Evolutionary conservation across 345 rosid species (phyloP).

Genomic region (Microthlaspi erraticum): DNA sequence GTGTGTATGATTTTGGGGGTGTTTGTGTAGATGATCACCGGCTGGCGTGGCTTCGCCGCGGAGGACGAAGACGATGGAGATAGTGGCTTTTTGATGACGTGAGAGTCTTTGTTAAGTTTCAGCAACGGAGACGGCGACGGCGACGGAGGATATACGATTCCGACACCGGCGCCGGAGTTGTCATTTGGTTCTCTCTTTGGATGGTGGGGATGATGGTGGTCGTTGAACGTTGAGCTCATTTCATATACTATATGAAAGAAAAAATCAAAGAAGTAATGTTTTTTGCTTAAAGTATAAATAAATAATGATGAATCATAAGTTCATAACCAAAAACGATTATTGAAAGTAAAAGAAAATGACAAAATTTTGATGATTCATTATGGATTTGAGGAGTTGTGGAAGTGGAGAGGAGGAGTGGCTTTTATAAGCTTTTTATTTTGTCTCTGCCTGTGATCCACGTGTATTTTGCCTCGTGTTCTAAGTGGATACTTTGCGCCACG

Average conservation of each 20-base stretch:
- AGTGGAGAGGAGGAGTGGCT: slow-evolving; percentile 15
- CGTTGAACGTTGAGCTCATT: slow-evolving; percentile 38
- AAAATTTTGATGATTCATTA: background rate
- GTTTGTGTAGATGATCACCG: slow-evolving; percentile 95
- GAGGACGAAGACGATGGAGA: slow-evolving; percentile 49
- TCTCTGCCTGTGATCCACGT: slow-evolving; percentile 17
- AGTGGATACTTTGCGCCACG: slow-evolving; percentile 25
- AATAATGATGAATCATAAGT: too few species aligned
- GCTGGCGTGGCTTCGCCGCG: slow-evolving; percentile 60
- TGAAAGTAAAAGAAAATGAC: slow-evolving; percentile 22
- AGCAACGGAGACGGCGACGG: slow-evolving; percentile 25
- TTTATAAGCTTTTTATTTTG: slow-evolving; percentile 20
- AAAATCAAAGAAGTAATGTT: background rate
- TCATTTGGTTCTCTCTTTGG: slow-evolving; percentile 38
- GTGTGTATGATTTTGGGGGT: slow-evolving; percentile 91
- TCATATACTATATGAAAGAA: background rate
- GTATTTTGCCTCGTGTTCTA: slow-evolving; percentile 7
- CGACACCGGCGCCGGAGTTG: slow-evolving; percentile 14
- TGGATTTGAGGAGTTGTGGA: background rate
- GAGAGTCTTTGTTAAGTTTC: slow-evolving; percentile 58
- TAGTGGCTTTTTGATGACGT: slow-evolving; percentile 54
- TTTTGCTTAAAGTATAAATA: slow-evolving; percentile 8
- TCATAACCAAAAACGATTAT: background rate
- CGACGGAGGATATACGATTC: slow-evolving; percentile 31
- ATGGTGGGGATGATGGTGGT: slow-evolving; percentile 31